Evolutionary conservation across 2,329 filamentous ascomycete species (phyloP), one percentile per base, ranked within the genome.

Genomic region (Cryphonectria nitschkei): DNA sequence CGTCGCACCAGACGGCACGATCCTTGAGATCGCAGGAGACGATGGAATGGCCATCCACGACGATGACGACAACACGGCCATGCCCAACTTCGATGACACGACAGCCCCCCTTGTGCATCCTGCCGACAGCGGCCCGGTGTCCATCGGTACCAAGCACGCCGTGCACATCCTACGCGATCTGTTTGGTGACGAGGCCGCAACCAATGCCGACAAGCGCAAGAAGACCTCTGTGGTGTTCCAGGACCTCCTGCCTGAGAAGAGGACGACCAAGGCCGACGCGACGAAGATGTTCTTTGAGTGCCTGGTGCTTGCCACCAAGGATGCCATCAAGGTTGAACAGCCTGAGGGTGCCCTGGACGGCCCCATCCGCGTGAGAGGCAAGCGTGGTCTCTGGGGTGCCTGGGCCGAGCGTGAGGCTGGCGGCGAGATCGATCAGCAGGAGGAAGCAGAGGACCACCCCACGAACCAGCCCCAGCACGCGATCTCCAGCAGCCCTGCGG

Each of bases 271-370:
- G 80, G 92, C 92, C 11, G 96, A 98, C 77, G 96, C 96, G 0
- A 99, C 96, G 60, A 98, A 98, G 86, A 98, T 99, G 94, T 99
- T 99, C 84, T 99, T 99, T 77, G 96, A 99, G 82, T 92, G 96
- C 68, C 86, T 99, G 34, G 96, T 99, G 3, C 87, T 99, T 63
- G 96, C 95, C 6, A 99, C 96, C 58, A 99, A 99, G 83, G 96
- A 99, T 79, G 96, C 96, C 39, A 93, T 99, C 82, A 97, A 97
- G 82, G 94, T 98, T 37, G 95, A 98, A 79, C 96, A 99, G 81
- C 88, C 88, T 65, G 85, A 90, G 73, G 88, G 87, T 19, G 78
- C 86, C 52, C 87, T 98, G 37, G 95, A 95, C 65, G 92, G 90
- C 2, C 88, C 92, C 19, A 93, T 99, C 77, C 87, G 91, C 71